Base-by-base conservation (phyloP, 176 grass and related monocot genomes). In the Musa troglodytarum region DNA sequence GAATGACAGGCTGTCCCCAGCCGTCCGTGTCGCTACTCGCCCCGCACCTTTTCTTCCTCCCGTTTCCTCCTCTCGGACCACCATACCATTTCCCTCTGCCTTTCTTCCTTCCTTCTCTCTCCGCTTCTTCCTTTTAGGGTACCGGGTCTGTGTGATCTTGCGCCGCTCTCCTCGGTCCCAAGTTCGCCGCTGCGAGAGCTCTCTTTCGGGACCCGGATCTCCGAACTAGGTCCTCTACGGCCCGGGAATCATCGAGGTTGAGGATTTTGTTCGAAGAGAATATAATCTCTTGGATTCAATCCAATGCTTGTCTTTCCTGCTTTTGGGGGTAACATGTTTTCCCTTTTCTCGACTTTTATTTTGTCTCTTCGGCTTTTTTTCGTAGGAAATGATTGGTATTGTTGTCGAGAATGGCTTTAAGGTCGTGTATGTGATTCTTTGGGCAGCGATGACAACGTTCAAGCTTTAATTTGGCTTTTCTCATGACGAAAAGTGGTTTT, bases 1-100 rank as follows among this genome's bases (percentile, higher is more conserved):
- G 65, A 68, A 68, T 68, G 65, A 68, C 65, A 68, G 65, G 25
- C 65, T 68, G 65, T 28, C 65, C 28, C 65, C 65, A 68, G 65
- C 25, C 26, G 24, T 68, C 26, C 65, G 24, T 22, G 13, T 34
- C 65, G 14, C 65, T 34, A 34, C 14, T 43, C 57, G 57, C 57
- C 57, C n/a, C 57, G 57, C 34, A 43, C 17, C 57, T 43, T 16
- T 43, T 34, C 25, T 67, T 43, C 65, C 65, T 43, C 65, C 26
- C 25, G 15, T 67, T 20, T 51, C 69, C 21, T 24, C 6, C 69
- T 53, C 51, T 24, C 50, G 16, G 17, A 61, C 57, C n/a, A 19
- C 57, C 17, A 1, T 10, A 1, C 57, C n/a, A 61, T 61, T 68
- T 34, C 34, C 25, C 65, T 67, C 65, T 51, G 49, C 28, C 52